Conservation (phyloP, 2,329 filamentous ascomycete species). For the Ceratocystis eucalypticola region DNA sequence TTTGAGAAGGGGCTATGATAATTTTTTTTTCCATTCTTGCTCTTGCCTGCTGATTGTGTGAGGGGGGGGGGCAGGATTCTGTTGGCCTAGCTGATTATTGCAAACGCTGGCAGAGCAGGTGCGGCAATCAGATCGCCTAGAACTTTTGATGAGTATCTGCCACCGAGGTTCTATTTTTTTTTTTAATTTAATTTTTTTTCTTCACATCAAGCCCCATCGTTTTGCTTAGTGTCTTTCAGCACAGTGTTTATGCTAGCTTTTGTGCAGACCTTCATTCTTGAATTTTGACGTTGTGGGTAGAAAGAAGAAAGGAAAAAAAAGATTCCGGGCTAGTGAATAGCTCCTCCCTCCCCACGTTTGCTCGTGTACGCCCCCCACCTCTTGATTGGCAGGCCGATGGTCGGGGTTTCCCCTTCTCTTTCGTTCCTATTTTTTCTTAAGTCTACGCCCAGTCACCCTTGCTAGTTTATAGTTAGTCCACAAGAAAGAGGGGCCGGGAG, state of each 20-base stretch:
- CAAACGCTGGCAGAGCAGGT: neutral
- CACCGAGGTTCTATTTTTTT: neutral
- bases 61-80: neutral
- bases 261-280: neutral
- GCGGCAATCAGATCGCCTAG: neutral
- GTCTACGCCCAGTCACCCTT: neutral
- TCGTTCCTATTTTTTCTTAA: neutral
- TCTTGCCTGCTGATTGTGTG: neutral
- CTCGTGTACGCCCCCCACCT: conserved; percentile 6
- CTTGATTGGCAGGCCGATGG: conserved; percentile 8
- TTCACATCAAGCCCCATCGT: neutral
- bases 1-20: neutral
- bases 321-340: neutral
- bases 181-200: neutral
- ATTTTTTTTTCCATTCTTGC: neutral
- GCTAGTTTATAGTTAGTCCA: neutral
- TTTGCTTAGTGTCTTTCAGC: neutral
- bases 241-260: neutral
- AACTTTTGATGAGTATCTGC: neutral
- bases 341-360: neutral
- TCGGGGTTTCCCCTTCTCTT: conserved; percentile 7
- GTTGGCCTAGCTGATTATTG: neutral
- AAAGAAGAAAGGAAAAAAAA: conserved; percentile 1
- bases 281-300: neutral
- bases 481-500: neutral